A percentile compares a stretch with the other conserved stretches of the same genome.
Evolutionary conservation across 768 basidiomycete genomes (phyloP).

Genomic region (Xerocomellus amylosporus): DNA sequence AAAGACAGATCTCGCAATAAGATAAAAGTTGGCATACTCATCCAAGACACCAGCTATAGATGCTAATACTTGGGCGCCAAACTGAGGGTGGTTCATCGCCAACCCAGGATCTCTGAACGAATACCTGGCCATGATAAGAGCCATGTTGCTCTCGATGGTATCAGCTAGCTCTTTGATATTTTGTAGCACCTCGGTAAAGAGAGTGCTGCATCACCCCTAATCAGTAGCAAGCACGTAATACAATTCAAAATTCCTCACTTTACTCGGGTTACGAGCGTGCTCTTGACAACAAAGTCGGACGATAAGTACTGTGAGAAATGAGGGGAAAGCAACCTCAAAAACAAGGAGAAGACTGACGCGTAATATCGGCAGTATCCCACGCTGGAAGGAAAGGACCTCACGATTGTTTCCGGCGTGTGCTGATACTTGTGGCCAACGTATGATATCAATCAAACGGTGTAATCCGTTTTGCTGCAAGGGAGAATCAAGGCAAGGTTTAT

Average conservation of each 20-base stretch:
- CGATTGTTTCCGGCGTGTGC: slow-evolving; percentile 34
- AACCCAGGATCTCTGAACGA: slow-evolving; percentile 34
- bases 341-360: slow-evolving; percentile 33
- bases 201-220: slow-evolving; percentile 30
- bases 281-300: slow-evolving; percentile 57
- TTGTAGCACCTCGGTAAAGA: slow-evolving; percentile 45
- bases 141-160: slow-evolving; percentile 42
- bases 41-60: slow-evolving; percentile 47
- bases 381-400: slow-evolving; percentile 53
- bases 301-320: slow-evolving; percentile 47
- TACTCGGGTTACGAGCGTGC: slow-evolving; percentile 46
- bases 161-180: slow-evolving; percentile 43
- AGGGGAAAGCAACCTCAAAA: background rate
- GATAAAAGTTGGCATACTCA: slow-evolving; percentile 40
- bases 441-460: slow-evolving; percentile 47
- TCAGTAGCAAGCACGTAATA: slow-evolving; percentile 6
- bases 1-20: slow-evolving; percentile 16
- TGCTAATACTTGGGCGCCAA: slow-evolving; percentile 44
- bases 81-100: slow-evolving; percentile 12
- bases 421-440: slow-evolving; percentile 46
- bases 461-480: slow-evolving; percentile 47
- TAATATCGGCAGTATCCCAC: slow-evolving; percentile 53
- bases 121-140: slow-evolving; percentile 25
- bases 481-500: background rate
- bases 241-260: slow-evolving; percentile 39